Conservation (phyloP, 768 basidiomycete genomes). For the Termitomyces sp. region DNA sequence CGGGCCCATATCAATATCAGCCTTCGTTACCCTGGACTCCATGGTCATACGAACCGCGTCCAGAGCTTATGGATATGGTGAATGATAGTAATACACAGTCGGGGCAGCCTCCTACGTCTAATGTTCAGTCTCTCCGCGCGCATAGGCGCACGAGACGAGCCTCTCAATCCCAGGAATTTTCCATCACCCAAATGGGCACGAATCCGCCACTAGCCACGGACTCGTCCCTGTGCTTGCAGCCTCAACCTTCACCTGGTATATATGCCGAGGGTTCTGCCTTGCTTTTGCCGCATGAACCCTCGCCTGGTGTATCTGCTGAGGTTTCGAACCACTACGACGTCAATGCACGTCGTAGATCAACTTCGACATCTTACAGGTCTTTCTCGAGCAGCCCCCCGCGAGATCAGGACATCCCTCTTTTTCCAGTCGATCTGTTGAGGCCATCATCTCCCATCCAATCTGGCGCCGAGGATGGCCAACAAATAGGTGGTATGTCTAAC, state of each 20-base stretch:
- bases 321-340: background rate
- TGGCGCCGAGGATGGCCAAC: too few relatives aligned
- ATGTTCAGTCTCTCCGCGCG: background rate
- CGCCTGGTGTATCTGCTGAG: background rate
- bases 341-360: background rate
- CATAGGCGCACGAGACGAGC: background rate
- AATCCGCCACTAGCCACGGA: background rate
- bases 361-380: constrained; percentile 5
- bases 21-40: background rate
- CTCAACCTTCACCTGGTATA: background rate
- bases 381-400: background rate
- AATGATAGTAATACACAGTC: background rate
- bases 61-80: background rate
- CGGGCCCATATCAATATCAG: background rate
- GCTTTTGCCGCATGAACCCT: background rate
- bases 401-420: background rate
- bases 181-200: background rate
- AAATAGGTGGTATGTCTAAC: background rate
- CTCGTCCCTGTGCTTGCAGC: background rate
- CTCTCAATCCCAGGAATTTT: background rate
- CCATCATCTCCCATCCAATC: background rate
- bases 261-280: background rate
- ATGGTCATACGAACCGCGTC: background rate
- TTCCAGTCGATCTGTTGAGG: background rate
- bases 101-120: background rate